phyloP scores from a whole-genome alignment of 352 stramenopile species.

The Albugo laibachii region DNA sequence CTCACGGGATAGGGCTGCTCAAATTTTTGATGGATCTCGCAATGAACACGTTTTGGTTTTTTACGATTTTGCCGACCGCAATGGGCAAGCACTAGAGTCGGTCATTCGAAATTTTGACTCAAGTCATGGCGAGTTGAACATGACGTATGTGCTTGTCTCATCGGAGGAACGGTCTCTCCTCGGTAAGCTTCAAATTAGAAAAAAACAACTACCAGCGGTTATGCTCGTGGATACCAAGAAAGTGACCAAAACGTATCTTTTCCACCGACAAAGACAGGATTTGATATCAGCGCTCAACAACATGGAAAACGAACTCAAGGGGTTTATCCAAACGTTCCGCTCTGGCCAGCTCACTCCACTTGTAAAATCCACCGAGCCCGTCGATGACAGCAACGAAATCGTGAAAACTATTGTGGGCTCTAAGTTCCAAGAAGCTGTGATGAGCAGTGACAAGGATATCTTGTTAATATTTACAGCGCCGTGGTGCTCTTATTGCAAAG shows the following conservation, averaged over 20 bases:
- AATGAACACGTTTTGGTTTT: constrained; percentile 80
- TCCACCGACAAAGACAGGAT: constrained; percentile 50
- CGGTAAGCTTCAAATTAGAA: constrained; percentile 84
- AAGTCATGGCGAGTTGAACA: background rate
- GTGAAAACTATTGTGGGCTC: constrained; percentile 88
- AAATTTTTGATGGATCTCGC: constrained; percentile 81
- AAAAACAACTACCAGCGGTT: constrained; percentile 65
- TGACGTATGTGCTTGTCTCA: constrained; percentile 79
- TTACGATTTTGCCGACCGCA: constrained; percentile 29
- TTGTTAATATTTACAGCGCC: constrained; percentile 62
- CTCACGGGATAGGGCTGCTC: constrained; percentile 72
- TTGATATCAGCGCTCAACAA: constrained; percentile 44
- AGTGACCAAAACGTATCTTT: constrained; percentile 87
- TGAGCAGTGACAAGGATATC: constrained; percentile 77
- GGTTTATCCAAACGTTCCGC: constrained; percentile 74
- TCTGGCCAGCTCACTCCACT: constrained; percentile 65
- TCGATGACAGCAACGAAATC: constrained; percentile 70
- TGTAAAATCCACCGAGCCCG: constrained; percentile 85
- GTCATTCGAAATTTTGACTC: constrained; percentile 11
- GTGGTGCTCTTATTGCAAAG: constrained; percentile 67
- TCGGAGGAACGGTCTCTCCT: constrained; percentile 78
- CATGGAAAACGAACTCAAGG: constrained; percentile 28
- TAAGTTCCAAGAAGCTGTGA: constrained; percentile 78
- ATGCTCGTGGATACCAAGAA: constrained; percentile 82
- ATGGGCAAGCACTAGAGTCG: constrained; percentile 63